Percentiles rank a stretch among this genome's conserved stretches.
Evolutionary conservation across 2,329 filamentous ascomycete genomes (phyloP).

Genomic region (Aureobasidium pullulans): DNA sequence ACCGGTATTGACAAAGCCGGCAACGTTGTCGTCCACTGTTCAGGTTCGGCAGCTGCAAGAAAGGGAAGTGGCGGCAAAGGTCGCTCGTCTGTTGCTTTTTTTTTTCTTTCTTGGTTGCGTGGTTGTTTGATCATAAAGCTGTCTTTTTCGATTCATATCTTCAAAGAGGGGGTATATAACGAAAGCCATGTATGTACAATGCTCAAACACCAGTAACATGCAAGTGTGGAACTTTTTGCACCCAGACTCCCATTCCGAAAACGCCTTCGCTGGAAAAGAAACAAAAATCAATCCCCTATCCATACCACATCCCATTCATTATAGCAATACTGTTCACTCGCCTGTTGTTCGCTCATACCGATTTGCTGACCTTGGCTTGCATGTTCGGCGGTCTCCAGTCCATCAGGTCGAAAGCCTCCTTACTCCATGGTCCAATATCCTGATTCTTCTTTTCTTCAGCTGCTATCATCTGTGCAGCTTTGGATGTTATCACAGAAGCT

Average conservation of each 20-base stretch:
- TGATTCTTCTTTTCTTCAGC: conserved; percentile 17
- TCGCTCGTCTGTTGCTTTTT: too few species aligned
- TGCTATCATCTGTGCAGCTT: conserved; percentile 4
- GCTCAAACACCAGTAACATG: not conserved
- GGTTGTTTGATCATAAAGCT: not conserved
- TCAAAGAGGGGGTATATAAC: not conserved
- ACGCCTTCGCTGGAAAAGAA: not conserved
- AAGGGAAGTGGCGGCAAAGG: too few species aligned
- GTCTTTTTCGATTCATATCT: not conserved
- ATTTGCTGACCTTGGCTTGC: conserved; percentile 16
- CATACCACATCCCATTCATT: not conserved
- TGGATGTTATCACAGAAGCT: conserved; percentile 1
- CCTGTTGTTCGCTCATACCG: not conserved
- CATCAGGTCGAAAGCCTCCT: conserved; percentile 60
- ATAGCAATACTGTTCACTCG: not conserved
- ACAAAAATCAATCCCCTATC: not conserved
- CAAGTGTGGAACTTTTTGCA: not conserved
- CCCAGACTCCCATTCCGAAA: not conserved
- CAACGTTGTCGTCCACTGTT: too few species aligned
- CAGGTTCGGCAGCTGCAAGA: too few species aligned
- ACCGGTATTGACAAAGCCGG: too few species aligned
- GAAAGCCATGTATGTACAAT: not conserved
- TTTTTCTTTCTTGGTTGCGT: too few species aligned
- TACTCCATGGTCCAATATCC: conserved; percentile 60
- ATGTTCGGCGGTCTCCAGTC: conserved; percentile 48